Evolutionary conservation across 495 filamentous ascomycete genomes (phyloP), one percentile per base, ranked within the genome.

Genomic region (Neurospora sp.): DNA sequence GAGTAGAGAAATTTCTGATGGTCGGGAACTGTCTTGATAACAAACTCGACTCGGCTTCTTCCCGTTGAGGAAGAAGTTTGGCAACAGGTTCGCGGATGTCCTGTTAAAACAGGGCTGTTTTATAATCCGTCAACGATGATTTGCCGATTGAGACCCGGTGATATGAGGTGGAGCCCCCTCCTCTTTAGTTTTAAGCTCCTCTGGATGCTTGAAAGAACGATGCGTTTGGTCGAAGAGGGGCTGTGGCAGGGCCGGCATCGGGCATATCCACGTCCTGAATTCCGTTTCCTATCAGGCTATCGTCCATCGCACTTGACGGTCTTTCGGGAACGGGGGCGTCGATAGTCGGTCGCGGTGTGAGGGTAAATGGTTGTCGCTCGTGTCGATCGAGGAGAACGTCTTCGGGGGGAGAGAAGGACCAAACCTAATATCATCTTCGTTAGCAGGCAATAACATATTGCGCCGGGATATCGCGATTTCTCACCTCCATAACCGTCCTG

Each of bases 401-500:
- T 73, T 93, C 91, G 2, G 93, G 93, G 8, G 94, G 94, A 1
- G 94, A 93, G 82, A 97, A 97, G 0, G 91, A 93, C 92, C 92
- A 97, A 14, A 97, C 93, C 93, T 97, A 77, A 20, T 44, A 44
- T 38, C 20, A 2, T 3, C 49, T 78, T 72, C 74, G 73, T 60
- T 72, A 39, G 54, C 14, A 35, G 27, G 2, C 23, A 66, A 70
- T 8, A 23, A 69, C n/a, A 66, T 69, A 18, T 37, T 5, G 70
- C 20, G 42, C 40, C 62, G 9, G 74, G 78, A 78, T 73, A 78
- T 16, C 16, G 23, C 37, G 5, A 16, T 70, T 66, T 78, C 85
- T 86, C 81, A 97, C 96, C 91, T 99, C 96, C 96, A 99, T 99
- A 72, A 98, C 91, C 2, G 96, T 98, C 72, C 93, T 88, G 69